Evolutionary conservation across 148 eudicot genomes (phyloP).

Genomic region (Cornus florida): DNA sequence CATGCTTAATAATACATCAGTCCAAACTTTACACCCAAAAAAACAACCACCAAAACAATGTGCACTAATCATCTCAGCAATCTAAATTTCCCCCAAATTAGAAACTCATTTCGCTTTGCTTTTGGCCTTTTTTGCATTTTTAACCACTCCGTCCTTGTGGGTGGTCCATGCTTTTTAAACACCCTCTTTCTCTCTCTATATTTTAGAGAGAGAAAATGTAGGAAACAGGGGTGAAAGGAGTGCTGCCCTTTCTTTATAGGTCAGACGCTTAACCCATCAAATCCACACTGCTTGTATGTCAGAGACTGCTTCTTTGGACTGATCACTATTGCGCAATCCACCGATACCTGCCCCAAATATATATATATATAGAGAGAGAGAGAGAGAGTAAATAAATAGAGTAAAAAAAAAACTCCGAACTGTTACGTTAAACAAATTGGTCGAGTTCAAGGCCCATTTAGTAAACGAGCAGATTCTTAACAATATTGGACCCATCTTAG

Average conservation of each 20-base stretch:
- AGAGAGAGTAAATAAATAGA: no score
- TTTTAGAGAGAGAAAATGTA: constrained; percentile 3
- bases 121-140: no score
- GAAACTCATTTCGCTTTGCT: neutral
- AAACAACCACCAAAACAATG: no score
- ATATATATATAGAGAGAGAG: no score
- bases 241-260: neutral
- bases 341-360: constrained; percentile 55
- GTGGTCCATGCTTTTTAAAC: constrained; percentile 5
- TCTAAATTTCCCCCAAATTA: no score
- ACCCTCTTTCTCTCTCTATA: constrained; percentile 1
- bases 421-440: no score
- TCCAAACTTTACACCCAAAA: neutral
- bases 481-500: no score
- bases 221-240: neutral
- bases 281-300: constrained; percentile 84
- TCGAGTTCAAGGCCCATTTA: no score
- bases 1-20: neutral
- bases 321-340: constrained; percentile 78
- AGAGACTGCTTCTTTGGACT: constrained; percentile 82
- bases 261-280: constrained; percentile 83
- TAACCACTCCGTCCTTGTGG: neutral
- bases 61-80: no score
- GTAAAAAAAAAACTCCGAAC: no score
- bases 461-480: no score